Base-by-base conservation (phyloP, 2,329 filamentous ascomycete genomes). In the Fusarium nodosum region DNA sequence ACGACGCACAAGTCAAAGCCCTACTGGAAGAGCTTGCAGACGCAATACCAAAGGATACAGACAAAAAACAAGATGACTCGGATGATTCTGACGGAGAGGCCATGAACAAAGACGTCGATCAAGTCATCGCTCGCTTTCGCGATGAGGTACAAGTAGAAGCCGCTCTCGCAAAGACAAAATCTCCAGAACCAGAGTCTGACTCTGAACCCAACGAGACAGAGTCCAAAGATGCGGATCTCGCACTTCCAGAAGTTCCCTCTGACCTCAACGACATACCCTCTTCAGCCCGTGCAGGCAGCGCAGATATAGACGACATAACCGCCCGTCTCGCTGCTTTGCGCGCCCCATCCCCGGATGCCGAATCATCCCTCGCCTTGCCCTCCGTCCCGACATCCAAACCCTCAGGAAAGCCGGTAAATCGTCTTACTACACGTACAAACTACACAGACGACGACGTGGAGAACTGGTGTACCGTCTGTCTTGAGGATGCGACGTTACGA, bases 381-480 rank as follows among this genome's bases (percentile, higher is more conserved):
- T 81, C 82, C 0, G 86, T 82, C 3, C 86, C 86, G 0, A 84
- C 82, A 1, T 85, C 83, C 64, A 76, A 75, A n/a, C 86, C 85
- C 0, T 78, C 79, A 8, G 82, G 83, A 38, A 78, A 78, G 10
- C 77, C 79, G 4, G 72, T 78, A 18, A 79, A 78, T n/a, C 77
- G 80, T 7, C 75, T 85, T 7, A 76, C 75, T 18, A 79, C 77
- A 54, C 78, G 76, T 42, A 79, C 77, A 4, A 81, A 80, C 48
- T 88, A 85, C 75, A 88, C 89, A 0, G 90, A 94, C 72, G 90
- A 91, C 34, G 92, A 95, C 72, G 85, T 90, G 65, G 88, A 90
- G 42, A 88, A 85, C 2, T 97, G 93, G 92, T 97, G 93, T 77
- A 87, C 90, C 33, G 93, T 96, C 12, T 97, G 93, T 76, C 88